Conservation (phyloP, 2,329 filamentous ascomycete species). For the Epichloe coenophiala region DNA sequence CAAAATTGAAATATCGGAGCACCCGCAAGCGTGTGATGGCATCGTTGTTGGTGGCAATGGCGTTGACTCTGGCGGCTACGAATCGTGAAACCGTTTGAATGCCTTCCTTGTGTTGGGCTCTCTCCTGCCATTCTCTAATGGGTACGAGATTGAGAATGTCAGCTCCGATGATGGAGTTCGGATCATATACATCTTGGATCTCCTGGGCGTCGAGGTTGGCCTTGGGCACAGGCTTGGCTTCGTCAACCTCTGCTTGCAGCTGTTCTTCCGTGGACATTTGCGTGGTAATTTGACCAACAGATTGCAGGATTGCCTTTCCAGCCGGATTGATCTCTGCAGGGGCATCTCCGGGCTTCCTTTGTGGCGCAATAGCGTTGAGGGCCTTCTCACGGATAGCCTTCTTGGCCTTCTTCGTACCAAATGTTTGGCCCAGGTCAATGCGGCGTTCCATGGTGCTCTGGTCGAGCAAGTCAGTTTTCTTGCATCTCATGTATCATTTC, state of each 20-base stretch:
- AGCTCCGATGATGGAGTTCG: conserved; percentile 50
- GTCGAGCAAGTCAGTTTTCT: conserved; percentile 11
- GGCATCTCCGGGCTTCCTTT: conserved; percentile 20
- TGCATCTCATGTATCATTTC: background rate
- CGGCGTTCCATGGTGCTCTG: conserved; percentile 48
- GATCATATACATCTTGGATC: conserved; percentile 60
- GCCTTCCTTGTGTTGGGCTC: conserved; percentile 42
- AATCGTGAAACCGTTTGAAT: conserved; percentile 47
- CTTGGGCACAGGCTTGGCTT: conserved; percentile 58
- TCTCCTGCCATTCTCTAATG: conserved; percentile 62
- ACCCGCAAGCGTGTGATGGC: conserved; percentile 41
- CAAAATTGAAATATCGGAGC: conserved; percentile 45
- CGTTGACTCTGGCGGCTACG: conserved; percentile 48
- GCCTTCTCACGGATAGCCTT: conserved; percentile 58
- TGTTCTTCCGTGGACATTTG: conserved; percentile 55
- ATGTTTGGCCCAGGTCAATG: conserved; percentile 60
- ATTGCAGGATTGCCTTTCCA: conserved; percentile 46
- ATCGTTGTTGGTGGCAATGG: conserved; percentile 38
- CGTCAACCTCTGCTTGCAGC: conserved; percentile 50
- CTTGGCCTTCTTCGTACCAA: conserved; percentile 76
- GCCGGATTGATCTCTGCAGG: conserved; percentile 40
- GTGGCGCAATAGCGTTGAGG: conserved; percentile 53
- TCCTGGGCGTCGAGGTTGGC: conserved; percentile 54
- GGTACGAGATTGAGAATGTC: conserved; percentile 55
- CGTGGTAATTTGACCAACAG: conserved; percentile 46